Percentiles rank a stretch among this genome's conserved stretches.
Conservation (phyloP, 129 eudicot genomes). For the Lactuca saligna region DNA sequence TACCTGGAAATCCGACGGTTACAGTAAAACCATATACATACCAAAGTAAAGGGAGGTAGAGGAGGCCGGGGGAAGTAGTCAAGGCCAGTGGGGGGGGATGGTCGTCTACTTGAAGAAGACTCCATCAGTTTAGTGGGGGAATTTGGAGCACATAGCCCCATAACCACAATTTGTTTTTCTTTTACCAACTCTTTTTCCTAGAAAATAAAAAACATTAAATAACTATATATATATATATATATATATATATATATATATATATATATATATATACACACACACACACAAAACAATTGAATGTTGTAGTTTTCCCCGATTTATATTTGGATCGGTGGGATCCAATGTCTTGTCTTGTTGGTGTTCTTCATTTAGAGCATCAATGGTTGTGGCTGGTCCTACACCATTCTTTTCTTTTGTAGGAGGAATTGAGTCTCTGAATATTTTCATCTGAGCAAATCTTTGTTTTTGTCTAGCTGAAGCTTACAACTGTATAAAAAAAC, state of each 20-base stretch:
- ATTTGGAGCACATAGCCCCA: conserved; percentile 93
- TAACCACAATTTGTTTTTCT: conserved; percentile 34
- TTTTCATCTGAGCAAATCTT: conserved; percentile 56
- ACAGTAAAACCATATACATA: too few relatives aligned
- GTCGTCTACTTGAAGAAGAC: conserved; percentile 25
- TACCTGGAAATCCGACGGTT: too few relatives aligned
- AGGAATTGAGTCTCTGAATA: conserved; percentile 21
- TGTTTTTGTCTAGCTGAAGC: conserved; percentile 91
- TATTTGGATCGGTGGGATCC: conserved; percentile 36
- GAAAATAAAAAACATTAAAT: conserved; percentile 20
- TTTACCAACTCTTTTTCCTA: conserved; percentile 29
- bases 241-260: too few relatives aligned
- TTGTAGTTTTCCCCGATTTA: conserved; percentile 36
- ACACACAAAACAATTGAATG: too few relatives aligned
- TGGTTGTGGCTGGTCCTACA: not conserved
- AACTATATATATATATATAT: not conserved
- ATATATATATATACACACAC: too few relatives aligned
- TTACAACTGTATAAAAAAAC: conserved; percentile 45
- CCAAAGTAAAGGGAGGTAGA: conserved; percentile 39
- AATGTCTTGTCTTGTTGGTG: conserved; percentile 37
- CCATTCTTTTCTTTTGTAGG: conserved; percentile 22
- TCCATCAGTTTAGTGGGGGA: conserved; percentile 48
- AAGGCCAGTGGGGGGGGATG: too few relatives aligned
- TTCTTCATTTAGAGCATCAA: conserved; percentile 18
- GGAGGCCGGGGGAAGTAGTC: conserved; percentile 31